Conservation (phyloP, 331 rosid genomes). For the Spiraea crenata region DNA sequence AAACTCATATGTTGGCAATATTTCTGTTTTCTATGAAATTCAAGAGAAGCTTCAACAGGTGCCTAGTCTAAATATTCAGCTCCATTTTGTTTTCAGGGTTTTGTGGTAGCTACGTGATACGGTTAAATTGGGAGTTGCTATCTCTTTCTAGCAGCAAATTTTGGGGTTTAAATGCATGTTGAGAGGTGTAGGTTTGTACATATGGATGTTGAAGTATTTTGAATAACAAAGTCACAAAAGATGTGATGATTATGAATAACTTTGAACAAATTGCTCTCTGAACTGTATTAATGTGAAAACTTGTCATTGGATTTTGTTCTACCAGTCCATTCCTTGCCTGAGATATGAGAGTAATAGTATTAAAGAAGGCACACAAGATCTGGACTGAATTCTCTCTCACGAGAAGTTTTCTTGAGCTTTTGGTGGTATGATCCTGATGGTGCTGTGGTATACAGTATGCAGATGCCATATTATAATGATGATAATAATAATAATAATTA, state of each 20-base stretch:
- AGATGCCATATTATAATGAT: slow-evolving; percentile 16
- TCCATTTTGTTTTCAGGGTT: slow-evolving; percentile 17
- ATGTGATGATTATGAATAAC: neutral
- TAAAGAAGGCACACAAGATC: neutral
- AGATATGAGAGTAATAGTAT: slow-evolving; percentile 18
- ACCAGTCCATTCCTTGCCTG: slow-evolving; percentile 20
- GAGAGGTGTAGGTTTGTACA: slow-evolving; percentile 1
- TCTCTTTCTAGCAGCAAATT: slow-evolving; percentile 7
- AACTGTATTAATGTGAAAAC: slow-evolving; percentile 7
- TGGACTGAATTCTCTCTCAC: neutral
- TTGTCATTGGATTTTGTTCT: slow-evolving; percentile 20
- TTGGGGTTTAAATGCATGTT: neutral
- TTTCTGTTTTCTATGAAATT: slow-evolving; percentile 72
- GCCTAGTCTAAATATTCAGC: slow-evolving; percentile 25
- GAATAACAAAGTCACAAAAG: slow-evolving; percentile 4
- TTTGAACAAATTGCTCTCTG: neutral
- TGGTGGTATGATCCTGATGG: slow-evolving; percentile 22
- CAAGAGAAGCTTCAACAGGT: slow-evolving; percentile 90
- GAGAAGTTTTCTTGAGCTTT: slow-evolving; percentile 19
- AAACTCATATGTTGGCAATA: slow-evolving; percentile 87
- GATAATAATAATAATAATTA: no score
- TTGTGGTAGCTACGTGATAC: slow-evolving; percentile 14
- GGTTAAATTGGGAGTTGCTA: slow-evolving; percentile 15
- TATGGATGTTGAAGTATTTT: slow-evolving; percentile 1
- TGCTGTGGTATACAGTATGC: slow-evolving; percentile 24